These are phyloP conservation scores for Xylaria longipes DNA, from an alignment of 495 filamentous ascomycete genomes.

Conservation along the genomic window DNA sequence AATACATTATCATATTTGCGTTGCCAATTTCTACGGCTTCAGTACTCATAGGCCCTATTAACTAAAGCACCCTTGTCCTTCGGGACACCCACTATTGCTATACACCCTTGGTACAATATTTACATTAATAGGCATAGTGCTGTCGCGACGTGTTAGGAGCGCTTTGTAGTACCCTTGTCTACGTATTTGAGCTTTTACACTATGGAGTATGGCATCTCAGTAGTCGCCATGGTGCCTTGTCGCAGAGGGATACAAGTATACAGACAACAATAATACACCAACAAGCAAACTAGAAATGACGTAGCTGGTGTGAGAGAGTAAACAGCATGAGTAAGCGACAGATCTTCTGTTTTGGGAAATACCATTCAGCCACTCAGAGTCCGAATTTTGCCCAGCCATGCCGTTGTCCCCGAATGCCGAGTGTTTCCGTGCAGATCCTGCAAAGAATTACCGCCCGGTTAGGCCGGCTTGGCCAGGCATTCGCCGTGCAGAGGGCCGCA, in stretches of 20 bases:
- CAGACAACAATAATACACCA: too few relatives aligned
- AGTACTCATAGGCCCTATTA: too few relatives aligned
- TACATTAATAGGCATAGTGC: too few relatives aligned
- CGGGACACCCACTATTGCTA: too few relatives aligned
- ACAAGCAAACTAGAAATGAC: neutral
- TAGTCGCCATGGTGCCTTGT: neutral
- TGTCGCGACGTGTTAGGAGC: neutral
- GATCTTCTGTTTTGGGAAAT: conserved; percentile 3
- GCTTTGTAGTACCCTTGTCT: too few relatives aligned
- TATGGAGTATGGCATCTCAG: neutral
- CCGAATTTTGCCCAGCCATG: neutral
- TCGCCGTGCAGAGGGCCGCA: neutral
- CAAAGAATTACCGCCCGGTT: neutral
- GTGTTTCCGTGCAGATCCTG: neutral
- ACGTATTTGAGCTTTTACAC: neutral
- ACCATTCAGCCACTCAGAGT: conserved; percentile 14
- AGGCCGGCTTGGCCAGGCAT: neutral
- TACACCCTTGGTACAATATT: too few relatives aligned
- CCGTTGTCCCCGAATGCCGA: conserved; percentile 14
- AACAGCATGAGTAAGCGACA: neutral
- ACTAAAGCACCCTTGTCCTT: too few relatives aligned
- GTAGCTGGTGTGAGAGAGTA: neutral
- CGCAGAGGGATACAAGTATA: too few relatives aligned
- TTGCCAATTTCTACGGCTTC: too few relatives aligned
- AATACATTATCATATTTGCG: too few relatives aligned